Evolutionary conservation across 768 basidiomycete species (phyloP).

Genomic region (Tephrocybe sp.): DNA sequence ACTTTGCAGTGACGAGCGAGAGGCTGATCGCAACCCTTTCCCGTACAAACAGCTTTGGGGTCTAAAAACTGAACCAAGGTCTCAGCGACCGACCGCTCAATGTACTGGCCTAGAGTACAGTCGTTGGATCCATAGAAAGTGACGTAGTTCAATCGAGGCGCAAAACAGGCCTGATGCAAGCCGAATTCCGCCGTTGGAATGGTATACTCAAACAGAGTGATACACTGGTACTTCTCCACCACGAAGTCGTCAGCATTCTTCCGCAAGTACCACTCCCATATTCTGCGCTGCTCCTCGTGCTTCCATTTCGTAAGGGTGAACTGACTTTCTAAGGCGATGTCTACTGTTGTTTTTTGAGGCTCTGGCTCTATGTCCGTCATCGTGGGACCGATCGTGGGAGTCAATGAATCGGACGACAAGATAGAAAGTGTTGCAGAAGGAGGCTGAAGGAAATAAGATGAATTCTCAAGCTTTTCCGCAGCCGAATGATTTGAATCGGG

Average conservation of each 20-base stretch:
- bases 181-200: conserved; percentile 74
- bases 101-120: conserved; percentile 89
- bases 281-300: conserved; percentile 82
- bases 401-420: conserved; percentile 8
- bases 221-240: conserved; percentile 91
- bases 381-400: conserved; percentile 19
- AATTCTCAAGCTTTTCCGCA: conserved; percentile 30
- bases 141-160: conserved; percentile 70
- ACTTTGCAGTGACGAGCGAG: conserved; percentile 83
- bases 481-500: conserved; percentile 23
- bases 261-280: conserved; percentile 95
- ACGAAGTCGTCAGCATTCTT: conserved; percentile 86
- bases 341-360: conserved; percentile 58
- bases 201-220: conserved; percentile 77
- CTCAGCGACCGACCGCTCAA: conserved; percentile 76
- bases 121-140: conserved; percentile 94
- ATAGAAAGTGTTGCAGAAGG: conserved; percentile 21
- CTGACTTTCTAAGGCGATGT: conserved; percentile 75
- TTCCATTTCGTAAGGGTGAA: conserved; percentile 72
- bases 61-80: conserved; percentile 69
- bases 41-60: conserved; percentile 75
- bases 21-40: conserved; percentile 83
- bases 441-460: conserved; percentile 32
- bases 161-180: conserved; percentile 72
- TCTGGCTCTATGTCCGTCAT: conserved; percentile 33